Base-by-base conservation (phyloP, 106 monocot genomes). In the Allium cepa region DNA sequence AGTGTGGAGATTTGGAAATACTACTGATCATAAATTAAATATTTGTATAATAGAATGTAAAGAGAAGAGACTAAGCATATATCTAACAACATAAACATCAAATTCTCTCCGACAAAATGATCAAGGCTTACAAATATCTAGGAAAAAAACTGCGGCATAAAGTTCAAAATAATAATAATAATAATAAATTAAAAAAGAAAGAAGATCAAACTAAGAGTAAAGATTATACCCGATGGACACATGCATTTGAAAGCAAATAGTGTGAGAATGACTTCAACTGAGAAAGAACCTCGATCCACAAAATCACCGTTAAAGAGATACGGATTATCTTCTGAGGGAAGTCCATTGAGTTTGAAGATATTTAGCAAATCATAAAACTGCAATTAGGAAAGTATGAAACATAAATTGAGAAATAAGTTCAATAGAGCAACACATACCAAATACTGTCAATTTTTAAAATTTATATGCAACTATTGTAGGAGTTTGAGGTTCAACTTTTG, bases 231-330 rank as follows among this genome's bases (percentile, higher is more conserved):
- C 77, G 79, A 79, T 28, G 97, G 92, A 77, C 73, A 81, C 86
- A 99, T 79, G 87, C 97, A 99, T 80, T 89, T 92, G 27, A 99
- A 87, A 26, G 92, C 97, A 84, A 99, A 93, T 15, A 99, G 68
- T 49, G 97, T 92, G 50, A 99, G 90, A 74, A 99, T 99, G 45
- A 99, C 89, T 83, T 99, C 97, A 75, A 99, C 55, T 64, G 97
- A 99, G 53, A 92, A 99, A 47, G 97, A 99, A 46, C 97, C 97
- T 57, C 97, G 78, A 70, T 99, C 97, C 53, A 99, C 97, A 73
- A 97, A 97, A 36, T 99, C 97, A n/a, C 97, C 97, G 79, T 99
- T 99, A 66, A 99, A 99, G 9, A 99, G 82, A 75, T 99, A 99
- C 49, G 97, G 97, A 57, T 99, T 99, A 14, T 93, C 92, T 72